Conservation (phyloP, 345 rosid species). For the Firmiana major region DNA sequence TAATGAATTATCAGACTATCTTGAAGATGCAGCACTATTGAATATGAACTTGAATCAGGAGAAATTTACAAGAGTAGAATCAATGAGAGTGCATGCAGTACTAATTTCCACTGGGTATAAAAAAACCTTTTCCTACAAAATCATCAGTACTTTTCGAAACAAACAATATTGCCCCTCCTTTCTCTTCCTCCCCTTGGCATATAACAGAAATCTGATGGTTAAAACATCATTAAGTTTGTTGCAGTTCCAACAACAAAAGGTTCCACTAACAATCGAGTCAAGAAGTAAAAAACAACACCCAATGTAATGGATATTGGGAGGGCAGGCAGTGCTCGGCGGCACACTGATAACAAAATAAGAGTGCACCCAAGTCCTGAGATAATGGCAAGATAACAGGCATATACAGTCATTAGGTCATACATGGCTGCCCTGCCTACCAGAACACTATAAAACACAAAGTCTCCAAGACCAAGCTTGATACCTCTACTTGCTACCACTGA, state of each 20-base stretch:
- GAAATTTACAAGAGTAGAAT: slow-evolving; percentile 1
- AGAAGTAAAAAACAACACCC: slow-evolving; percentile 87
- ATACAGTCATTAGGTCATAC: slow-evolving; percentile 98
- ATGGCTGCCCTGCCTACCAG: slow-evolving; percentile 98
- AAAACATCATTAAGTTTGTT: slow-evolving; percentile 82
- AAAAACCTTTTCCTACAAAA: slow-evolving; percentile 14
- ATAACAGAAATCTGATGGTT: slow-evolving; percentile 20
- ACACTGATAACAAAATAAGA: slow-evolving; percentile 79
- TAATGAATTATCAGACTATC: neutral
- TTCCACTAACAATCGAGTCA: slow-evolving; percentile 88
- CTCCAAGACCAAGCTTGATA: slow-evolving; percentile 92
- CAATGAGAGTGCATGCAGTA: neutral
- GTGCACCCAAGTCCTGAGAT: slow-evolving; percentile 98
- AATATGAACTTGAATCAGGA: neutral
- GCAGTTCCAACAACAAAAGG: slow-evolving; percentile 82
- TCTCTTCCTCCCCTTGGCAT: slow-evolving; percentile 6
- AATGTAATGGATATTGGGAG: slow-evolving; percentile 88
- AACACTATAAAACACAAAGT: slow-evolving; percentile 95
- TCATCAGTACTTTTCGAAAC: slow-evolving; percentile 8
- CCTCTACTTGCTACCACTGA: slow-evolving; percentile 38
- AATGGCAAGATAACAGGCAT: slow-evolving; percentile 94
- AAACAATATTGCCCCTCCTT: neutral
- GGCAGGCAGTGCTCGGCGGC: slow-evolving; percentile 84
- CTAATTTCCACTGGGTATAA: slow-evolving; percentile 8
- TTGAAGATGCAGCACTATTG: neutral